Evolutionary conservation across 495 filamentous ascomycete genomes (phyloP).

Genomic region (Aspergillus indologenus): DNA sequence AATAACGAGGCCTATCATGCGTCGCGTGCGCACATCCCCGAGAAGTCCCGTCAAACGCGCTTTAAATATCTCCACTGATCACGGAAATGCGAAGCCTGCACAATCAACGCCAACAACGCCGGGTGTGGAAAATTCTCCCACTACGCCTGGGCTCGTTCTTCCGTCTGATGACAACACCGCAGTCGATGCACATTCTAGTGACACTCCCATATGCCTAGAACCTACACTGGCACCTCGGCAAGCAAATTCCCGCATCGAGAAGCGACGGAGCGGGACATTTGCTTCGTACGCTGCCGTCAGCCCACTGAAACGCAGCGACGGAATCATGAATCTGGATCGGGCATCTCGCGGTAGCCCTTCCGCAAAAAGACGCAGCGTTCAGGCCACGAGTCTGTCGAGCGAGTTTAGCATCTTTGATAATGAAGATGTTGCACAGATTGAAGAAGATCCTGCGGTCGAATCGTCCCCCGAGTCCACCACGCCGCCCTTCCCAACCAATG

Average conservation of each 20-base stretch:
- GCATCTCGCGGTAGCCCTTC: constrained; percentile 75
- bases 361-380: constrained; percentile 80
- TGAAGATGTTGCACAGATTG: constrained; percentile 22
- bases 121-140: constrained; percentile 57
- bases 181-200: constrained; percentile 42
- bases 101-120: constrained; percentile 34
- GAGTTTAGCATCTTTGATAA: constrained; percentile 71
- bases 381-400: constrained; percentile 56
- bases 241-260: constrained; percentile 43
- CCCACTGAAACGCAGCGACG: constrained; percentile 89
- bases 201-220: constrained; percentile 41
- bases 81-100: constrained; percentile 61
- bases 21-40: constrained; percentile 61
- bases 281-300: constrained; percentile 62
- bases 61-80: constrained; percentile 64
- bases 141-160: constrained; percentile 33
- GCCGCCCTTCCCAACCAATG: constrained; percentile 22
- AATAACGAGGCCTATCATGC: constrained; percentile 44
- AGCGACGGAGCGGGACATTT: constrained; percentile 47
- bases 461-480: constrained; percentile 27
- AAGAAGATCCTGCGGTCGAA: constrained; percentile 26
- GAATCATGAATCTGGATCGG: constrained; percentile 81
- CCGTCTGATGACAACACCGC: constrained; percentile 36
- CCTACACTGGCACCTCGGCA: constrained; percentile 48
- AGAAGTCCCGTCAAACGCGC: constrained; percentile 74